Evolutionary conservation across 352 stramenopile genomes (phyloP).

Genomic region (Phytopythium aichiense): DNA sequence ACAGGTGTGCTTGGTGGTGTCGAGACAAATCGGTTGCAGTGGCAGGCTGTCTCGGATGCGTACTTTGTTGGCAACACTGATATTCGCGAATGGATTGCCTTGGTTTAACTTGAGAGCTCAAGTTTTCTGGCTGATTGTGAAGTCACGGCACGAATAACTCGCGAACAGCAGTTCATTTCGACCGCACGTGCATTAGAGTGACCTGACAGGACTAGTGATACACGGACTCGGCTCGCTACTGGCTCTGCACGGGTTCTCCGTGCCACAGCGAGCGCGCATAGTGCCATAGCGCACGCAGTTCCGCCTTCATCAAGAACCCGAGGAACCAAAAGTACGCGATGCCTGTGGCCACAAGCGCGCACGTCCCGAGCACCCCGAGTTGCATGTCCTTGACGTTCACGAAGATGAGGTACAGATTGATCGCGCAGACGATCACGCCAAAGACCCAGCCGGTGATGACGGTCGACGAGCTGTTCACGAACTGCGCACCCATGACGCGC

Average conservation of each 20-base stretch:
- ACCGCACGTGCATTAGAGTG: neutral
- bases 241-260: slow-evolving; percentile 4
- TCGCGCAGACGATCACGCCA: slow-evolving; percentile 55
- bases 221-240: neutral
- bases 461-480: slow-evolving; percentile 45
- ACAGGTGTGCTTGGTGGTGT: no score
- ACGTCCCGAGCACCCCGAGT: slow-evolving; percentile 29
- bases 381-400: slow-evolving; percentile 54
- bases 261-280: neutral
- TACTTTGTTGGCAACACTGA: no score
- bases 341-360: slow-evolving; percentile 25
- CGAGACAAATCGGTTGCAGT: no score
- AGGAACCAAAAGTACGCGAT: slow-evolving; percentile 71
- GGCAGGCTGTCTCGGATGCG: no score
- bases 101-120: no score
- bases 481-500: slow-evolving; percentile 73
- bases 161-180: slow-evolving; percentile 3
- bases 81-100: no score
- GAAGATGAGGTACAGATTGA: slow-evolving; percentile 78
- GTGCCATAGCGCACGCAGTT: slow-evolving; percentile 12
- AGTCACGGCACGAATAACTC: no score
- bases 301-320: slow-evolving; percentile 51
- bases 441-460: slow-evolving; percentile 54
- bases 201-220: neutral
- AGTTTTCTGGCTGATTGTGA: no score